A percentile compares a stretch with the other conserved stretches of the same genome.
Conservation (phyloP, 2,329 filamentous ascomycete species). For the Fusarium neocosmosporiellum region DNA sequence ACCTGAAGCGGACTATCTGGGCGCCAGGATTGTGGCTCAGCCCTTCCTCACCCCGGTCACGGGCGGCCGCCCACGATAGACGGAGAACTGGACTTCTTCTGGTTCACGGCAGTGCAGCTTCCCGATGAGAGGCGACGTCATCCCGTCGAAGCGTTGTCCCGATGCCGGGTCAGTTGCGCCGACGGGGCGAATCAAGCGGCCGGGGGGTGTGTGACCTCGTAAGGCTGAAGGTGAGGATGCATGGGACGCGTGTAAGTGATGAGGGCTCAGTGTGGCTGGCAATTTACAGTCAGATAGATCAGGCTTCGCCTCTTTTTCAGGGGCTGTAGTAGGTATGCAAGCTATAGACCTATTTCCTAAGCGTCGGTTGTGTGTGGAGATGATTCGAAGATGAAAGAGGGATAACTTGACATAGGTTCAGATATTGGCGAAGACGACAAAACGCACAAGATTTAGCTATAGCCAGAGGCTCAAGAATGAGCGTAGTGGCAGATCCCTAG, state of each 20-base stretch:
- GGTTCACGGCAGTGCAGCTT: not conserved
- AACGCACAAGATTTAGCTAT: not conserved
- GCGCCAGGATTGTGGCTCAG: not conserved
- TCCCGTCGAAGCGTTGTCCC: not conserved
- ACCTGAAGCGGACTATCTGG: not conserved
- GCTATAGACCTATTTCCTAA: not conserved
- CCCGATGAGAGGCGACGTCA: not conserved
- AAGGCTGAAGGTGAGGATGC: not conserved
- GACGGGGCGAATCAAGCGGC: not conserved
- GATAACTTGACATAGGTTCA: not conserved
- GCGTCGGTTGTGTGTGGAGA: not conserved
- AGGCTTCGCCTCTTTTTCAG: not conserved
- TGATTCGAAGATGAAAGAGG: not conserved
- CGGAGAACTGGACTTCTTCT: not conserved
- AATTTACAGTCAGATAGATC: not conserved
- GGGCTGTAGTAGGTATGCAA: not conserved
- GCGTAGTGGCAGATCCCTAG: too few relatives aligned
- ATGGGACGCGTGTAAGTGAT: not conserved
- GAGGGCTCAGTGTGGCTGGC: not conserved
- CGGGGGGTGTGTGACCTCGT: not conserved
- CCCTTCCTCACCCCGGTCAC: not conserved
- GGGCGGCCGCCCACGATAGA: not conserved
- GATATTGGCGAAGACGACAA: not conserved
- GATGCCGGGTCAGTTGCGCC: not conserved
- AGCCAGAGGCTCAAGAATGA: not conserved